phyloP scores from a whole-genome alignment of 1,284 basidiomycete genomes.

The Mycena citricolor region DNA sequence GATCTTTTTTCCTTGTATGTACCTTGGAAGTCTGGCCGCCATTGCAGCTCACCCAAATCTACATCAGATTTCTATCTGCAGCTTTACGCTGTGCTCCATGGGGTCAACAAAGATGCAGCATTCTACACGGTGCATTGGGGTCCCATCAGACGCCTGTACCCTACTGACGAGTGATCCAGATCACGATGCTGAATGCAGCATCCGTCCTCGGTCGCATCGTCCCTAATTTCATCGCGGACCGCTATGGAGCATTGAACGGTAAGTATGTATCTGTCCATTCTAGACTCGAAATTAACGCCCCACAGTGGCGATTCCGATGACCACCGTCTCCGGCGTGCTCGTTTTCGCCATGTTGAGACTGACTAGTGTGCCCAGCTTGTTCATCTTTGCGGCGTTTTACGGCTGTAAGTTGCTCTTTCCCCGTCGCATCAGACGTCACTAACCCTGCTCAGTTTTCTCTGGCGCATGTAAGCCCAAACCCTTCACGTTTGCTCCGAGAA shows the following conservation, averaged over 20 bases:
- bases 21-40: background rate
- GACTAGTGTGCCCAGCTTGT: conserved; percentile 36
- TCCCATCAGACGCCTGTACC: too few relatives aligned
- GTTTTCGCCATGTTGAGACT: conserved; percentile 46
- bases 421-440: too few relatives aligned
- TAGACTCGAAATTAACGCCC: too few relatives aligned
- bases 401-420: conserved; percentile 55
- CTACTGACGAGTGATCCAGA: conserved; percentile 28
- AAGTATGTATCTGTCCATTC: too few relatives aligned
- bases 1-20: conserved; percentile 49
- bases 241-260: conserved; percentile 45
- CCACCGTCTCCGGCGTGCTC: conserved; percentile 41
- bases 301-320: conserved; percentile 42
- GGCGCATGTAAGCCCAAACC: conserved; percentile 20
- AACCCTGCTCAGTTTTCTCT: conserved; percentile 21
- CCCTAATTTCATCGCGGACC: conserved; percentile 49
- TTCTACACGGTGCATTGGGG: conserved; percentile 50
- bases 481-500: background rate
- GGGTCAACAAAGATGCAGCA: conserved; percentile 39
- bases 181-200: conserved; percentile 50
- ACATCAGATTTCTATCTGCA: conserved; percentile 53
- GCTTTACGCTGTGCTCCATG: conserved; percentile 45
- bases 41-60: conserved; percentile 11
- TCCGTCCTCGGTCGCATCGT: conserved; percentile 48
- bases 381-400: conserved; percentile 44